Percentiles rank a stretch among this genome's conserved stretches.
Evolutionary conservation across 2,329 filamentous ascomycete genomes (phyloP).

Genomic region (Ascochyta viciae-villosae): DNA sequence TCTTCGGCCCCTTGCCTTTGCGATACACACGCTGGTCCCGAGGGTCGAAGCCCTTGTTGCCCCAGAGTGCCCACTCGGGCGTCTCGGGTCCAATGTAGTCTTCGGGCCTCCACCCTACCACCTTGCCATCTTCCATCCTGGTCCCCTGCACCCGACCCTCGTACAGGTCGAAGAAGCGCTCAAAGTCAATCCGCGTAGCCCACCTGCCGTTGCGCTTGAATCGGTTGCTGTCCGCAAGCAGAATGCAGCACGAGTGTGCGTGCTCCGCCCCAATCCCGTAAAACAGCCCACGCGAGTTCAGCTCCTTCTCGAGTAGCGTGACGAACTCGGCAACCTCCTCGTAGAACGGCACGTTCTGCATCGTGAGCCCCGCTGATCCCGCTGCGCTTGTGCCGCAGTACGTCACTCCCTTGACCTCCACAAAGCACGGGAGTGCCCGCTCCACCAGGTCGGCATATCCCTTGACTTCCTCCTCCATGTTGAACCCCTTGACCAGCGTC

Average conservation of each 20-base stretch:
- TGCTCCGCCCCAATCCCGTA: slow-evolving; percentile 97
- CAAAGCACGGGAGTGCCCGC: slow-evolving; percentile 84
- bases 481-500: slow-evolving; percentile 97
- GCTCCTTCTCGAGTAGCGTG: slow-evolving; percentile 71
- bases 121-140: slow-evolving; percentile 53
- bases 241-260: slow-evolving; percentile 89
- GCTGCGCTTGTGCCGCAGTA: slow-evolving; percentile 93
- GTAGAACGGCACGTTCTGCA: slow-evolving; percentile 97
- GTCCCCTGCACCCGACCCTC: slow-evolving; percentile 60
- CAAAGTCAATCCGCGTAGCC: slow-evolving; percentile 92
- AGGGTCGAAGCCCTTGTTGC: slow-evolving; percentile 92
- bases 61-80: slow-evolving; percentile 94
- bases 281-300: slow-evolving; percentile 72
- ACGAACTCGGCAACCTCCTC: slow-evolving; percentile 87
- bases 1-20: slow-evolving; percentile 71
- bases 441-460: slow-evolving; percentile 92
- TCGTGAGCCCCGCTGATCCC: slow-evolving; percentile 85
- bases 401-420: slow-evolving; percentile 96
- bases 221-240: slow-evolving; percentile 77
- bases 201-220: slow-evolving; percentile 81
- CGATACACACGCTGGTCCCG: slow-evolving; percentile 85
- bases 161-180: slow-evolving; percentile 83
- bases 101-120: slow-evolving; percentile 77
- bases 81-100: slow-evolving; percentile 88
- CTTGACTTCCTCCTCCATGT: slow-evolving; percentile 89